Evolutionary conservation across 768 basidiomycete species (phyloP).

Genomic region (Termitomyces sp.): DNA sequence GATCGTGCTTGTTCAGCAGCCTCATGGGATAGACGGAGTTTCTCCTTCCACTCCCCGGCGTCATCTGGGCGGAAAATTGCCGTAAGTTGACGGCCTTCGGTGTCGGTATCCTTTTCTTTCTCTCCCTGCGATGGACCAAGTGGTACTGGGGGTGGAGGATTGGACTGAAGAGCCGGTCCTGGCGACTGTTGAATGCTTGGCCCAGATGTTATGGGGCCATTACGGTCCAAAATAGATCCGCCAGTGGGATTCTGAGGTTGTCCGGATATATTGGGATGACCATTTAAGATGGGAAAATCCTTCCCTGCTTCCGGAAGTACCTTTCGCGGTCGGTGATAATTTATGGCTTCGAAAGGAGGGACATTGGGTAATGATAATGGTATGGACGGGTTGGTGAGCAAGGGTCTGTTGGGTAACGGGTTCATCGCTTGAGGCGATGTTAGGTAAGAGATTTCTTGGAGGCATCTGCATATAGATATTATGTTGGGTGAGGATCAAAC

Average conservation of each 20-base stretch:
- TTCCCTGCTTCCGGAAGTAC: constrained; percentile 70
- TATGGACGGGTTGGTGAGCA: constrained; percentile 60
- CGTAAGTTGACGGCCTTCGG: constrained; percentile 53
- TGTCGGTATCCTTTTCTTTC: constrained; percentile 42
- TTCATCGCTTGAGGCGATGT: constrained; percentile 98
- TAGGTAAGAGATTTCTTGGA: constrained; percentile 97
- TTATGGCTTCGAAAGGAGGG: constrained; percentile 67
- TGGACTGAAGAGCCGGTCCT: constrained; percentile 23
- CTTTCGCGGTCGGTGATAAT: constrained; percentile 78
- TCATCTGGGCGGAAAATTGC: constrained; percentile 88
- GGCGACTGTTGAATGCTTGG: constrained; percentile 30
- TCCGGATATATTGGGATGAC: constrained; percentile 48
- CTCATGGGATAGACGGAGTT: constrained; percentile 60
- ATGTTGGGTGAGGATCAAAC: constrained; percentile 8
- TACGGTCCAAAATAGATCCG: constrained; percentile 46
- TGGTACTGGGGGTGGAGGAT: constrained; percentile 27
- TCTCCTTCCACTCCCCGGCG: constrained; percentile 83
- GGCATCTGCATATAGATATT: constrained; percentile 50
- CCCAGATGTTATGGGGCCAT: constrained; percentile 35
- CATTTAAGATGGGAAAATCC: constrained; percentile 64
- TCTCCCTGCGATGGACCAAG: constrained; percentile 23
- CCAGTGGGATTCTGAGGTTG: constrained; percentile 43
- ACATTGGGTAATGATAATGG: constrained; percentile 66
- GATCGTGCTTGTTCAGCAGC: constrained; percentile 48
- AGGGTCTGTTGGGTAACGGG: constrained; percentile 84